Conservation (phyloP, 495 filamentous ascomycete species). For the Xylaria flabelliformis region DNA sequence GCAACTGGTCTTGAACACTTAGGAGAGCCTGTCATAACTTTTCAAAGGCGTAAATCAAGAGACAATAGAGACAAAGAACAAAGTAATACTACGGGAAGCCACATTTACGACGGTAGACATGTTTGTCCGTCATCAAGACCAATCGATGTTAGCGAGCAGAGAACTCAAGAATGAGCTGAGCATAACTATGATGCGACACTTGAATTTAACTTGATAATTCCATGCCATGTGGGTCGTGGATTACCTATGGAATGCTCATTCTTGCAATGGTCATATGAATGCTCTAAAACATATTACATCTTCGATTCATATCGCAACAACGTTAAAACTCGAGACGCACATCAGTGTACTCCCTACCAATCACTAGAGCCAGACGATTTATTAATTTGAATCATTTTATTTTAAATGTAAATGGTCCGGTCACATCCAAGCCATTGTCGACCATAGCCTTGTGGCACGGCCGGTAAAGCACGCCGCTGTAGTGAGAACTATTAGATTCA, state of each 20-base stretch:
- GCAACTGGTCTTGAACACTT: not conserved
- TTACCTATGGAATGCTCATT: not conserved
- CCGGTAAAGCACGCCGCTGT: not conserved
- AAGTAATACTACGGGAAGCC: too few species aligned
- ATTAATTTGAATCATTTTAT: not conserved
- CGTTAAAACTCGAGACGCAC: not conserved
- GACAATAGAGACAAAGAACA: too few species aligned
- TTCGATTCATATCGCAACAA: not conserved
- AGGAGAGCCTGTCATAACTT: too few species aligned
- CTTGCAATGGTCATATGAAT: not conserved
- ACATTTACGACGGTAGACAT: not conserved
- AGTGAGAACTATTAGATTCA: not conserved
- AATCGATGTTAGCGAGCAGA: not conserved
- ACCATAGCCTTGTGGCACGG: not conserved
- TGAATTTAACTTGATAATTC: not conserved
- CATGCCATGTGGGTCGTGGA: not conserved
- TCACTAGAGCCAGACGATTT: not conserved
- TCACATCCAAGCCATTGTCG: not conserved
- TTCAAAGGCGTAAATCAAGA: too few species aligned
- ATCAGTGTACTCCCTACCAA: not conserved
- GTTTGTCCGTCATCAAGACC: not conserved
- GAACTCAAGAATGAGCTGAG: not conserved
- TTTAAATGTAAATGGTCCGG: not conserved
- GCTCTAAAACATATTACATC: not conserved
- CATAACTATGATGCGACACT: not conserved